Percentiles rank a stretch among this genome's conserved stretches.
Evolutionary conservation across 768 basidiomycete species (phyloP).

Genomic region (Agaricus bisporus): DNA sequence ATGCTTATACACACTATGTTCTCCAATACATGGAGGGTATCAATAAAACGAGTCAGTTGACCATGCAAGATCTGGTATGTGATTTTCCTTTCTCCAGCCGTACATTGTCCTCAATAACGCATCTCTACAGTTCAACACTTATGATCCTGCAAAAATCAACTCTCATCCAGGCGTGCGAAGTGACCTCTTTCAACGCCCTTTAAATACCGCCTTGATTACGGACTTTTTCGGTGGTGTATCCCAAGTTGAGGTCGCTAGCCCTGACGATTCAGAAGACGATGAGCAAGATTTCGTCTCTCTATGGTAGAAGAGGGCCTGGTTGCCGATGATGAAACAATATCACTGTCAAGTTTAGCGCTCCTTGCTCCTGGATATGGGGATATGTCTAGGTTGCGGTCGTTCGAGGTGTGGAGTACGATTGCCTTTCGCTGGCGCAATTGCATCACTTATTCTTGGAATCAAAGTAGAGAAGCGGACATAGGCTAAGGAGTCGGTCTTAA

Average conservation of each 20-base stretch:
- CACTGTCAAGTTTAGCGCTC: neutral
- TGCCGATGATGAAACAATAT: no score
- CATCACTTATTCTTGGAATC: neutral
- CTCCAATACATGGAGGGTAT: slow-evolving; percentile 89
- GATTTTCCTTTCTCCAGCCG: neutral
- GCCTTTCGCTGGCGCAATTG: neutral
- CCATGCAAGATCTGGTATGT: slow-evolving; percentile 78
- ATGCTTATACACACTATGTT: slow-evolving; percentile 88
- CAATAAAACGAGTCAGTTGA: slow-evolving; percentile 81
- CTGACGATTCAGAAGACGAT: neutral
- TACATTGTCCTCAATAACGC: neutral
- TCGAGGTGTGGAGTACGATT: neutral
- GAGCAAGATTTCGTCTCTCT: neutral
- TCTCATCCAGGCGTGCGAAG: slow-evolving; percentile 89
- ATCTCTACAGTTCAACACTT: slow-evolving; percentile 65
- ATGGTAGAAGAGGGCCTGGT: neutral
- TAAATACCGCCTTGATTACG: slow-evolving; percentile 61
- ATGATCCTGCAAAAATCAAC: slow-evolving; percentile 65
- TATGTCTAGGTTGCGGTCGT: neutral
- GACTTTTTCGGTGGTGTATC: slow-evolving; percentile 90
- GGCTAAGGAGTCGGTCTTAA: no score
- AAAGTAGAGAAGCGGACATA: no score
- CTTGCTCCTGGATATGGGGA: neutral
- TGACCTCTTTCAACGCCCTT: slow-evolving; percentile 66
- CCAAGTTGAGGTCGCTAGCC: slow-evolving; percentile 57